Evolutionary conservation across 345 rosid species (phyloP).

Genomic region (Pugionium cornutum): DNA sequence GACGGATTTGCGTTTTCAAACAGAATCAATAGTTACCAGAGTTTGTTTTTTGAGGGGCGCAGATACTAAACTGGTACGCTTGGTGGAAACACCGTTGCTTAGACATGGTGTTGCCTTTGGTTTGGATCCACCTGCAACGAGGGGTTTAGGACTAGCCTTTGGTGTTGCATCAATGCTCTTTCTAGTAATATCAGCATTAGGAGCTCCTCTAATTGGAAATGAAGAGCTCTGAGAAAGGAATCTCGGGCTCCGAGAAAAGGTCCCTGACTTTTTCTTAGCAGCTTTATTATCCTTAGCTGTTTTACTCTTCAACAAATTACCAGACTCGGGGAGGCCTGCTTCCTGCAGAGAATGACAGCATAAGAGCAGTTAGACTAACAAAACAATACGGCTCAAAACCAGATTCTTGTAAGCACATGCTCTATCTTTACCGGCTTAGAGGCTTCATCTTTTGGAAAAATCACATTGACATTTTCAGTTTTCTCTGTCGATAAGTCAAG

Average conservation of each 20-base stretch:
- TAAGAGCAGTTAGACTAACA: constrained; percentile 7
- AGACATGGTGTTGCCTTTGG: constrained; percentile 29
- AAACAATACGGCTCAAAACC: constrained; percentile 8
- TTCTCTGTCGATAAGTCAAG: constrained; percentile 34
- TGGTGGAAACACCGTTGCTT: constrained; percentile 35
- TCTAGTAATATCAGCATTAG: constrained; percentile 43
- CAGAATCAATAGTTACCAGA: constrained; percentile 40
- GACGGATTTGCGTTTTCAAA: not conserved
- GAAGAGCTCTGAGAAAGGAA: constrained; percentile 70
- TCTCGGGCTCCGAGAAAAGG: constrained; percentile 49
- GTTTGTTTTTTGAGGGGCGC: constrained; percentile 42
- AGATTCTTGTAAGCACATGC: constrained; percentile 19
- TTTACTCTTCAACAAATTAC: constrained; percentile 47
- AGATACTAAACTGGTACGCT: constrained; percentile 43
- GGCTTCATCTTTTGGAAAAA: constrained; percentile 42
- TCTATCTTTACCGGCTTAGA: constrained; percentile 52
- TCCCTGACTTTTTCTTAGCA: constrained; percentile 46
- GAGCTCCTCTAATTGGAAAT: constrained; percentile 59
- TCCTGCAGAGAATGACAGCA: constrained; percentile 45
- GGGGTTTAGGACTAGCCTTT: constrained; percentile 45
- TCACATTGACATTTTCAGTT: constrained; percentile 33
- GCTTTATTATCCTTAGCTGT: constrained; percentile 50
- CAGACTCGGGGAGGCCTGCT: constrained; percentile 31
- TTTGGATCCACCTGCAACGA: constrained; percentile 24
- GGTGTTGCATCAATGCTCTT: constrained; percentile 55